phyloP scores from a whole-genome alignment of 176 grass and related monocot species.

The Calamus simplicifolius region DNA sequence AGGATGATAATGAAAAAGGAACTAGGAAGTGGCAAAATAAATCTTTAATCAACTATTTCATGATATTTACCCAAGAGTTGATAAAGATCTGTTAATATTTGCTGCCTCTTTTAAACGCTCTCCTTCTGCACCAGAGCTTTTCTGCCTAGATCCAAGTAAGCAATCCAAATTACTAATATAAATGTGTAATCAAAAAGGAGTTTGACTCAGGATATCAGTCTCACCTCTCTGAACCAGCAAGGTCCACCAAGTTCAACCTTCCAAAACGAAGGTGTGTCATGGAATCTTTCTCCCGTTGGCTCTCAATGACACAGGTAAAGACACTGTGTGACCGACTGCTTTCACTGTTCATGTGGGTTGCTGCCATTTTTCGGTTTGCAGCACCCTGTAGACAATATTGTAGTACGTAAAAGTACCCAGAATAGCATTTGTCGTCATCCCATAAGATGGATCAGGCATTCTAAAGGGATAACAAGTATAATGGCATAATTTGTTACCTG shows the following conservation, averaged over 20 bases:
- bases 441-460: no score
- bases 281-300: conserved; percentile 73
- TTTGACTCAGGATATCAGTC: conserved; percentile 5
- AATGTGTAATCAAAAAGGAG: neutral
- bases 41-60: no score
- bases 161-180: neutral
- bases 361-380: conserved; percentile 82
- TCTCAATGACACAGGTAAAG: conserved; percentile 91
- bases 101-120: conserved; percentile 96
- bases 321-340: conserved; percentile 94
- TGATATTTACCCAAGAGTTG: conserved; percentile 73
- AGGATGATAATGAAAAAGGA: no score
- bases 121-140: conserved; percentile 91
- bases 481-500: conserved; percentile 32
- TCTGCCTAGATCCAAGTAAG: conserved; percentile 58
- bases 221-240: conserved; percentile 96
- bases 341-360: conserved; percentile 93
- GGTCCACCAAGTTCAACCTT: conserved; percentile 87
- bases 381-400: conserved; percentile 42
- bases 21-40: no score
- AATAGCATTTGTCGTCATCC: no score
- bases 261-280: conserved; percentile 73
- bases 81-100: conserved; percentile 92
- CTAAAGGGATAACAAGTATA: no score
- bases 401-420: neutral